Evolutionary conservation across 176 grass and related monocot species (phyloP).

Genomic region (Themeda triandra): DNA sequence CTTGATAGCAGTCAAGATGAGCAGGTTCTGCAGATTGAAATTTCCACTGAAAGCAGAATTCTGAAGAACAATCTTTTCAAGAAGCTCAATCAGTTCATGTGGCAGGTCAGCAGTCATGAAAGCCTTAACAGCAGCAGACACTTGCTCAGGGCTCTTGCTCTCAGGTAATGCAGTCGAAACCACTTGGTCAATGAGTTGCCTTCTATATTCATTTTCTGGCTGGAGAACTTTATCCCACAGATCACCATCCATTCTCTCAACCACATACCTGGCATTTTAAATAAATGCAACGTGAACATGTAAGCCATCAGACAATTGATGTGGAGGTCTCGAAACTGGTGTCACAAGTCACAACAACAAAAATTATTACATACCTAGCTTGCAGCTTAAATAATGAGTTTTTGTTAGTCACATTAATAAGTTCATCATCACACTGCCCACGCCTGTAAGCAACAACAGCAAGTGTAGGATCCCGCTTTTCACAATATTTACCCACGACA

Average conservation of each 20-base stretch:
- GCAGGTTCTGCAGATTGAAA: conserved; percentile 41
- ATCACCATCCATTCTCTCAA: conserved; percentile 95
- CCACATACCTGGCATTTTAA: conserved; percentile 71
- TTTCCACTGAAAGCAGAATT: conserved; percentile 98
- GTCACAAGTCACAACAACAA: not conserved
- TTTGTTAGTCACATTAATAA: conserved; percentile 50
- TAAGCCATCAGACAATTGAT: not conserved
- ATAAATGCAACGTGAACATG: conserved; percentile 1
- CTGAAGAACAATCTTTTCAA: conserved; percentile 96
- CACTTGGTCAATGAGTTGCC: conserved; percentile 96
- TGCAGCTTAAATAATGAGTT: conserved; percentile 94
- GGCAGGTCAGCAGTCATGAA: conserved; percentile 98
- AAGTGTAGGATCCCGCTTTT: conserved; percentile 92
- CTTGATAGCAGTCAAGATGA: no score
- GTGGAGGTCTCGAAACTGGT: not conserved
- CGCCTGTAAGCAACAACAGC: conserved; percentile 94
- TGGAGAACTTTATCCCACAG: conserved; percentile 96
- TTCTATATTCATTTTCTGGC: conserved; percentile 47
- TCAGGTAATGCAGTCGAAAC: conserved; percentile 92
- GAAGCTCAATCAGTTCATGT: conserved; percentile 93
- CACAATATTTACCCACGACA: conserved; percentile 97
- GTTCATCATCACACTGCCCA: conserved; percentile 80
- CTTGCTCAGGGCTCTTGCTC: conserved; percentile 98
- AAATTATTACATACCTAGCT: conserved; percentile 62
- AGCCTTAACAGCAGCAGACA: conserved; percentile 97